Conservation (phyloP, 805 yeast species). For the Myxozyma vanderwaltii region DNA sequence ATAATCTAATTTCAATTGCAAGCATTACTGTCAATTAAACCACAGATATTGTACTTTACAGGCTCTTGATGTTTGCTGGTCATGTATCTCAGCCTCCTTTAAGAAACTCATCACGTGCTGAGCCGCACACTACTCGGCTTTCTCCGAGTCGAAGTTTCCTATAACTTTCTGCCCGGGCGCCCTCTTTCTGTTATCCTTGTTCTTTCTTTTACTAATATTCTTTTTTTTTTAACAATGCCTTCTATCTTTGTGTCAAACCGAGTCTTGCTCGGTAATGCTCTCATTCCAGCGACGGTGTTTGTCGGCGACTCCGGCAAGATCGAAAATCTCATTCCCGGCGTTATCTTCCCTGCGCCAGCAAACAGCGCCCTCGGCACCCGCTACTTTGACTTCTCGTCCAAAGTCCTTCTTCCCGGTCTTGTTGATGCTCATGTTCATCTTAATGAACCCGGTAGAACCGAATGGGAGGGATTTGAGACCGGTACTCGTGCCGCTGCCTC, state of each 20-base stretch:
- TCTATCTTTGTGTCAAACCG: slow-evolving; percentile 34
- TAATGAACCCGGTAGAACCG: slow-evolving; percentile 97
- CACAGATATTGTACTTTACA: no score
- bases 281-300: slow-evolving; percentile 38
- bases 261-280: slow-evolving; percentile 34
- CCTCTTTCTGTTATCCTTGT: neutral
- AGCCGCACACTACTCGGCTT: slow-evolving; percentile 11
- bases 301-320: slow-evolving; percentile 56
- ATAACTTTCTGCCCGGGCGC: neutral
- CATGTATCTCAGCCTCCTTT: no score
- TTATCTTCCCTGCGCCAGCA: slow-evolving; percentile 26
- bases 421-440: slow-evolving; percentile 94
- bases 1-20: no score
- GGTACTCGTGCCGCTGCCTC: slow-evolving; percentile 94
- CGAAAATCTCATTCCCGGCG: slow-evolving; percentile 47
- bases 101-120: neutral
- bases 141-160: slow-evolving; percentile 3
- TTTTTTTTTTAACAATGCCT: slow-evolving; percentile 3
- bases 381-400: slow-evolving; percentile 61
- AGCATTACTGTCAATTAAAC: no score
- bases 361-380: slow-evolving; percentile 32
- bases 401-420: slow-evolving; percentile 79
- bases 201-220: neutral
- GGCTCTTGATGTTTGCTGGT: no score
- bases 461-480: slow-evolving; percentile 98